A percentile compares a stretch with the other conserved stretches of the same genome.
Conservation (phyloP, 148 eudicot genomes). For the Amaranthus palmeri region DNA sequence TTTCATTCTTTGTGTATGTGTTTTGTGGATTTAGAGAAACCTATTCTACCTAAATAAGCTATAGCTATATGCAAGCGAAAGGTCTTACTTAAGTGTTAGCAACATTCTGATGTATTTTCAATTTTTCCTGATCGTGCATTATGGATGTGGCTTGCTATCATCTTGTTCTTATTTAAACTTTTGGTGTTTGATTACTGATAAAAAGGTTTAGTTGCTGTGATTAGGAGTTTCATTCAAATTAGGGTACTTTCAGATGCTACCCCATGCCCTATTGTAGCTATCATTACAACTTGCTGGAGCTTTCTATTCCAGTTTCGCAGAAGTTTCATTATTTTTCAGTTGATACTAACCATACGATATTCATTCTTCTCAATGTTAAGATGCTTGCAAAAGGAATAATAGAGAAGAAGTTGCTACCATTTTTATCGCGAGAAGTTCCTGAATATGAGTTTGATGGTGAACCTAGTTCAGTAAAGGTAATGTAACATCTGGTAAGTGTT, state of each 20-base stretch:
- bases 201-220: neutral
- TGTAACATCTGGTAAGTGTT: slow-evolving; percentile 21
- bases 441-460: slow-evolving; percentile 58
- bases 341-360: slow-evolving; percentile 12
- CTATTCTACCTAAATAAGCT: neutral
- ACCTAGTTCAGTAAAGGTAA: slow-evolving; percentile 54
- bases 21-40: neutral
- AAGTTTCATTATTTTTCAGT: neutral
- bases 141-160: neutral
- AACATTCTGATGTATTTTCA: neutral
- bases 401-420: slow-evolving; percentile 69
- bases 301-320: slow-evolving; percentile 5
- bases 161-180: neutral
- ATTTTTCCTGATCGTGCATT: neutral
- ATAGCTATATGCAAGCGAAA: neutral
- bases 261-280: neutral
- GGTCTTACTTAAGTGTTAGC: neutral
- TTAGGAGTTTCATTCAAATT: neutral
- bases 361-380: slow-evolving; percentile 32
- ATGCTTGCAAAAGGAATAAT: slow-evolving; percentile 87
- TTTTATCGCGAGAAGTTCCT: slow-evolving; percentile 50
- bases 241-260: neutral
- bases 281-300: neutral
- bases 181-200: neutral
- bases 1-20: no score